phyloP scores from a whole-genome alignment of 441 rosid genomes.

The Pelargonium citronellum region DNA sequence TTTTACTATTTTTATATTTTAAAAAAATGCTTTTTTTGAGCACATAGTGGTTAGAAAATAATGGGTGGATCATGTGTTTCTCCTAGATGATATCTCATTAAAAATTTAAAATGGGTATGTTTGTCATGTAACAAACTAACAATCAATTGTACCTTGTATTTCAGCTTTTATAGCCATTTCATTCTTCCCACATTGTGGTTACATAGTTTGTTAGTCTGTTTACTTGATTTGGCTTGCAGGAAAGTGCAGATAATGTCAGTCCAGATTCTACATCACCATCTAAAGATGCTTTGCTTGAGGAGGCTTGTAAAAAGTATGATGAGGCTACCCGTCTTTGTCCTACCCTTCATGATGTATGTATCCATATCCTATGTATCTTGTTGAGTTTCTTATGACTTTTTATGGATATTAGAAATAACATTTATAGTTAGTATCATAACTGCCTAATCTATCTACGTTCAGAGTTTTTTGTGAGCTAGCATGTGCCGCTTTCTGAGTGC shows the following conservation, averaged over 20 bases:
- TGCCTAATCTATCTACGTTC: not conserved
- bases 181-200: not conserved
- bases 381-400: conserved; percentile 17
- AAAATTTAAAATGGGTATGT: not conserved
- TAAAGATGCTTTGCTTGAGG: conserved; percentile 93
- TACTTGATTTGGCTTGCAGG: conserved; percentile 45
- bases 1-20: not conserved
- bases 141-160: not conserved
- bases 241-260: conserved; percentile 90
- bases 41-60: not conserved
- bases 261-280: conserved; percentile 89
- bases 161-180: not conserved
- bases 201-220: not conserved
- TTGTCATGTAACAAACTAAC: not conserved
- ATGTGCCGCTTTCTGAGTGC: not conserved
- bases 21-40: not conserved
- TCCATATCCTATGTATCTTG: conserved; percentile 14
- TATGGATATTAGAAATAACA: not conserved
- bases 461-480: conserved; percentile 1
- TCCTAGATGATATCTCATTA: not conserved
- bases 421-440: conserved; percentile 2
- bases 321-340: conserved; percentile 91
- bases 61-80: not conserved
- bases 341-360: conserved; percentile 85
- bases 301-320: conserved; percentile 91